phyloP scores from a whole-genome alignment of 805 yeast genomes.

The Cyberlindnera euphorbiiphila region DNA sequence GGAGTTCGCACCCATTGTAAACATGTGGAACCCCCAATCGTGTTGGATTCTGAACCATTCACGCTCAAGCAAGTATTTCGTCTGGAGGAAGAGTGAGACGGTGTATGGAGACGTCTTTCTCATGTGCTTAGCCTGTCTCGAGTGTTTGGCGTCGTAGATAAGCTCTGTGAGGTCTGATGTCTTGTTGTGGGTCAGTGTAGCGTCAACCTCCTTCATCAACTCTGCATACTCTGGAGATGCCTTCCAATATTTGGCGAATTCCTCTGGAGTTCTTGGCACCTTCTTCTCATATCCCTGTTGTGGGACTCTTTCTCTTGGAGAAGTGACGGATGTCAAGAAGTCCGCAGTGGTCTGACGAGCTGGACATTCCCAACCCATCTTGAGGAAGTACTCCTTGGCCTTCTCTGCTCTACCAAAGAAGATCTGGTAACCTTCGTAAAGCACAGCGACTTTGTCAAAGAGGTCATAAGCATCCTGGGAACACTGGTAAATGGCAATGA shows the following conservation, averaged over 20 bases:
- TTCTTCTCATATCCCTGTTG: slow-evolving; percentile 40
- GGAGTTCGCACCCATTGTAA: slow-evolving; percentile 40
- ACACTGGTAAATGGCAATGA: slow-evolving; percentile 60
- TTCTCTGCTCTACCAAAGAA: slow-evolving; percentile 43
- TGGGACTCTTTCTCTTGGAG: slow-evolving; percentile 46
- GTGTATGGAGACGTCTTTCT: slow-evolving; percentile 50
- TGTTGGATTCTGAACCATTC: slow-evolving; percentile 47
- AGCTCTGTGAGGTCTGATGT: slow-evolving; percentile 36
- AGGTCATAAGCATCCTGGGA: slow-evolving; percentile 52
- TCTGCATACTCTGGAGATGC: slow-evolving; percentile 38
- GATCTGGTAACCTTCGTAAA: slow-evolving; percentile 56
- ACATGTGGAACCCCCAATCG: slow-evolving; percentile 43
- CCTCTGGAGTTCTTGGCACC: slow-evolving; percentile 51
- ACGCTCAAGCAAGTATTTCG: slow-evolving; percentile 42
- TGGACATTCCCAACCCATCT: slow-evolving; percentile 56
- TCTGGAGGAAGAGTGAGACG: slow-evolving; percentile 49
- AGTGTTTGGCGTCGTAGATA: slow-evolving; percentile 42
- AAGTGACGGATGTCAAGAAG: slow-evolving; percentile 51
- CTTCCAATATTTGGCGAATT: slow-evolving; percentile 50
- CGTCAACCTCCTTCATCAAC: slow-evolving; percentile 13
- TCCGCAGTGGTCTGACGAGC: slow-evolving; percentile 59
- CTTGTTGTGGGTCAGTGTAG: slow-evolving; percentile 2
- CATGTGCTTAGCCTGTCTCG: slow-evolving; percentile 47
- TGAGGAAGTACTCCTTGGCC: slow-evolving; percentile 46
- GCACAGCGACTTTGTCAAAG: slow-evolving; percentile 49